Evolutionary conservation across 768 basidiomycete species (phyloP).

Genomic region (Sistotremastrum niveocremeum): DNA sequence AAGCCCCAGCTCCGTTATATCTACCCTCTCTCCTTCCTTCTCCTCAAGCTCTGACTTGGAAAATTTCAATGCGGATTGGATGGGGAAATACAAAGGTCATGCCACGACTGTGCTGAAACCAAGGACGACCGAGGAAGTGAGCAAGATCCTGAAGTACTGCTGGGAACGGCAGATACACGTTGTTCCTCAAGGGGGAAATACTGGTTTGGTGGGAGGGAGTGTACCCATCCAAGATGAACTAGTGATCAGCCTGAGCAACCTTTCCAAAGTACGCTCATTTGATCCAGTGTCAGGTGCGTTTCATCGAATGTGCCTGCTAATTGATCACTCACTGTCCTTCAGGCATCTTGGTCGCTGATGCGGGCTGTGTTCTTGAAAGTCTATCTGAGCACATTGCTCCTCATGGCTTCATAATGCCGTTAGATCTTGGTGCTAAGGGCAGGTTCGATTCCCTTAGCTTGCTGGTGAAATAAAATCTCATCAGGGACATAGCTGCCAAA

Average conservation of each 20-base stretch:
- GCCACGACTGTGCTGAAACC: conserved; percentile 83
- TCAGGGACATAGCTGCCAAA: conserved; percentile 60
- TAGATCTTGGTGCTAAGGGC: conserved; percentile 92
- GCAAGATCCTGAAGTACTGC: conserved; percentile 79
- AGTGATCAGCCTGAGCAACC: conserved; percentile 68
- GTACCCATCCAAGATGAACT: conserved; percentile 83
- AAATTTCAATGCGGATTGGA: conserved; percentile 85
- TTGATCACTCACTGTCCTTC: not conserved
- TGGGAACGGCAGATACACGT: conserved; percentile 69
- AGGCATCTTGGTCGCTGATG: conserved; percentile 89
- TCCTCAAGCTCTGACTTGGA: conserved; percentile 50
- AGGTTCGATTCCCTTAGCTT: conserved; percentile 34
- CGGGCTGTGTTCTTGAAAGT: conserved; percentile 84
- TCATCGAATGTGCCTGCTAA: not conserved
- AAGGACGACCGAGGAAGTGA: conserved; percentile 76
- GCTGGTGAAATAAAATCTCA: conserved; percentile 1
- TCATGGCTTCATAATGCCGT: conserved; percentile 89
- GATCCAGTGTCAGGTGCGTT: conserved; percentile 66
- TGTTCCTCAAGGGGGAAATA: conserved; percentile 97
- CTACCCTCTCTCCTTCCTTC: conserved; percentile 43
- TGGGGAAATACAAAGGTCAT: conserved; percentile 84
- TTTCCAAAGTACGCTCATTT: conserved; percentile 72
- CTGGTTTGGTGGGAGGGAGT: conserved; percentile 91
- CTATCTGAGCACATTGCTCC: conserved; percentile 78
- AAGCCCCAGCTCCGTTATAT: conserved; percentile 41